These are phyloP conservation scores for Candida morakotiae DNA, from an alignment of 805 yeast species.

Conservation along the genomic window DNA sequence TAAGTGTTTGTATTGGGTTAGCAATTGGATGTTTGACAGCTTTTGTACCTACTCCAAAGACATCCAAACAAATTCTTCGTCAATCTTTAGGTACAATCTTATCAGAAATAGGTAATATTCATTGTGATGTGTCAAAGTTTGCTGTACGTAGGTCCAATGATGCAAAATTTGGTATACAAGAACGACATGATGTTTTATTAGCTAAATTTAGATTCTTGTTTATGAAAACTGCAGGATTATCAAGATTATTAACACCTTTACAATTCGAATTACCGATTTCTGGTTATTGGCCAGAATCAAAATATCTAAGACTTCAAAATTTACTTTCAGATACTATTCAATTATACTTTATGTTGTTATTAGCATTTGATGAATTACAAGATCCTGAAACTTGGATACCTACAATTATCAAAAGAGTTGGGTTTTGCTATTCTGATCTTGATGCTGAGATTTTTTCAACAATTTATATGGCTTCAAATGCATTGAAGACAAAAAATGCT, in stretches of 20 bases:
- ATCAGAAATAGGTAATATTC: constrained; percentile 23
- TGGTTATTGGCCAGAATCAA: constrained; percentile 29
- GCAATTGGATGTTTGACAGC: constrained; percentile 26
- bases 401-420: constrained; percentile 21
- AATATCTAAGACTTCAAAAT: constrained; percentile 19
- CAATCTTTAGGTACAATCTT: constrained; percentile 18
- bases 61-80: constrained; percentile 24
- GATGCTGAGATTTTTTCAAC: constrained; percentile 26
- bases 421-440: constrained; percentile 25
- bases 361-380: constrained; percentile 21
- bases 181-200: constrained; percentile 18
- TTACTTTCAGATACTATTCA: constrained; percentile 22
- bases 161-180: constrained; percentile 15
- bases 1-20: constrained; percentile 27
- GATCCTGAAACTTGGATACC: constrained; percentile 25
- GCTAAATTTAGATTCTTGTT: constrained; percentile 18
- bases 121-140: constrained; percentile 25
- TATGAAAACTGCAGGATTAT: constrained; percentile 17
- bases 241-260: constrained; percentile 20
- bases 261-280: constrained; percentile 25
- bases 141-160: constrained; percentile 19
- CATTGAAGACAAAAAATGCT: constrained; percentile 19
- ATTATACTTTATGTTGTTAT: constrained; percentile 20
- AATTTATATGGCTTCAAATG: constrained; percentile 26
- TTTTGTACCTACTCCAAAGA: constrained; percentile 25